Evolutionary conservation across 805 yeast species (phyloP), one percentile per base, ranked within the genome.

Genomic region (Cyberlindnera americana): DNA sequence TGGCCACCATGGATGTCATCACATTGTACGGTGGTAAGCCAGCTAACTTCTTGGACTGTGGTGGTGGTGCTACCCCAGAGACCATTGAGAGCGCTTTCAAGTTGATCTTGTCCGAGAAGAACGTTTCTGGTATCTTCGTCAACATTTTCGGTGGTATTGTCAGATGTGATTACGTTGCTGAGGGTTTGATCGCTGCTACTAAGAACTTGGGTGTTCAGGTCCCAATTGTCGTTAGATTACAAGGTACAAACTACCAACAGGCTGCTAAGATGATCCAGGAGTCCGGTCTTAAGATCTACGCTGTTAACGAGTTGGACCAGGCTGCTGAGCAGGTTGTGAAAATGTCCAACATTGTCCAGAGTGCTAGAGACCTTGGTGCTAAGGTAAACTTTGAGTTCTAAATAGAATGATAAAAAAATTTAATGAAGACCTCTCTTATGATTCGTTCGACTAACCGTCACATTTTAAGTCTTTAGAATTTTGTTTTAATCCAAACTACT

Each of bases 1-100:
- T 93, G 99, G 99, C 99, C 57, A 93, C 99, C 52, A 90, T 93
- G 97, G 99, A 93, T 70, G 95, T 95, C 65, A 88, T 93, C 74
- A 89, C 93, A 73, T 79, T 93, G 59, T 86, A 89, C 73, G 97
- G 98, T 60, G 99, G 99, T 67, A 85, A 80, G 55, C 99, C 99
- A 59, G 99, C 99, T 52, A 93, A 93, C 77, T 93, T 93, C 79
- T 79, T 93, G 65, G 99, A 93, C 75, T 93, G 96, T 69, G 99
- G 99, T 75, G 99, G 99, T 75, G 95, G 96, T 67, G 99, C 99
- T 57, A 93, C 98, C 49, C 97, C 98, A 53, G 85, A 87, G 70
- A 91, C 99, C 60, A 93, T 93, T 62, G 95, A 90, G 73, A 84
- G 84, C 70, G 99, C 98, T 41, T 91, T 93, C 74, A 83, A 81